Conservation (phyloP, 371 early-diverging fungal genomes). For the Sporodiniella umbellata region DNA sequence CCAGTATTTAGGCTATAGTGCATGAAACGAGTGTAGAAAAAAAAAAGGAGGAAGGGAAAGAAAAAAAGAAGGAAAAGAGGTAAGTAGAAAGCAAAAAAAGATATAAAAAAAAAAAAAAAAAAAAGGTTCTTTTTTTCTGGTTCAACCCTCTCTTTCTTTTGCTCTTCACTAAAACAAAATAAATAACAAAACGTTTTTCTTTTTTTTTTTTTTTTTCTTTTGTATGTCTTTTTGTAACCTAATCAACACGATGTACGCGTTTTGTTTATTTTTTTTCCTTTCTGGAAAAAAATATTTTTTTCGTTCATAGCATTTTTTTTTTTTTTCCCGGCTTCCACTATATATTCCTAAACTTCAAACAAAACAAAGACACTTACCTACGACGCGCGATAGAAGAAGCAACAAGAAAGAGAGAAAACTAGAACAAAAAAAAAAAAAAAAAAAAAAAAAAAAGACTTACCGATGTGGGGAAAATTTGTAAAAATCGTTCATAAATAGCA, state of each 20-base stretch:
- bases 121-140: neutral
- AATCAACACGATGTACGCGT: neutral
- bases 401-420: constrained; percentile 3
- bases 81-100: no score
- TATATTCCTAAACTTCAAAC: no score
- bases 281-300: neutral
- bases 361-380: neutral
- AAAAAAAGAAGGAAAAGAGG: constrained; percentile 6
- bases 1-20: constrained; percentile 75
- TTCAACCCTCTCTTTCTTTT: neutral
- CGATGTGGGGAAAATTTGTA: constrained; percentile 82
- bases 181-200: neutral
- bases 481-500: constrained; percentile 69
- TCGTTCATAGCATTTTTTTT: no score
- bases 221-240: neutral
- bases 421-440: neutral
- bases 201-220: neutral
- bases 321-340: no score
- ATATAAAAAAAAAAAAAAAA: neutral
- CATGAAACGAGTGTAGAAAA: constrained; percentile 2
- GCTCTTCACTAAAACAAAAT: neutral
- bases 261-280: no score
- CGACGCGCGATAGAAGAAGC: neutral
- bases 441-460: constrained; percentile 53
- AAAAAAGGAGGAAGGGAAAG: constrained; percentile 3